A percentile compares a stretch with the other conserved stretches of the same genome.
phyloP scores from a whole-genome alignment of 2,329 filamentous ascomycete genomes.

The Fusarium sp. region DNA sequence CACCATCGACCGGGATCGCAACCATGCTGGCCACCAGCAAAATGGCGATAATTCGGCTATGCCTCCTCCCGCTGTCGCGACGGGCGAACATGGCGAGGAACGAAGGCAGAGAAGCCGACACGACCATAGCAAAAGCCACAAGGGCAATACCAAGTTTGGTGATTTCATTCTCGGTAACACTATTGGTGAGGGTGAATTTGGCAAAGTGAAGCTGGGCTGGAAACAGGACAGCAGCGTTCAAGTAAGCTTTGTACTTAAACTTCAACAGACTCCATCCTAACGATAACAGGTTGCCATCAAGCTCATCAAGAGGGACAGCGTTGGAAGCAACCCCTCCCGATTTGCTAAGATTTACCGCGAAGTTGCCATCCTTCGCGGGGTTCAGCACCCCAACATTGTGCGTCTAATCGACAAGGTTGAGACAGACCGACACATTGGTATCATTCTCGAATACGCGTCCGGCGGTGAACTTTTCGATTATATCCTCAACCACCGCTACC shows the following conservation, averaged over 20 bases:
- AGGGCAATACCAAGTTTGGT: constrained; percentile 83
- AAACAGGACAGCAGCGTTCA: constrained; percentile 93
- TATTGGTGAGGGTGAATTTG: constrained; percentile 96
- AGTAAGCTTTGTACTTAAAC: constrained; percentile 54
- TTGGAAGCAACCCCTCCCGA: constrained; percentile 88
- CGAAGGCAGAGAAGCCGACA: constrained; percentile 67
- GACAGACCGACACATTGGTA: constrained; percentile 95
- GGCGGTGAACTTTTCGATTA: constrained; percentile 98
- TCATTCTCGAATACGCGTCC: constrained; percentile 97
- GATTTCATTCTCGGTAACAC: constrained; percentile 97
- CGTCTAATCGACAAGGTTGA: constrained; percentile 98
- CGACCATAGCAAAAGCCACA: constrained; percentile 67
- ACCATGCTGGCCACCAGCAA: constrained; percentile 43
- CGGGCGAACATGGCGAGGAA: constrained; percentile 58
- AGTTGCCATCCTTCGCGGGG: constrained; percentile 87
- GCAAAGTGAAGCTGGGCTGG: constrained; percentile 98
- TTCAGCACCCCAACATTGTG: constrained; percentile 97
- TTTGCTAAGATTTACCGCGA: constrained; percentile 98
- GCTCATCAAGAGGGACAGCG: constrained; percentile 89
- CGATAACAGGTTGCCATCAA: constrained; percentile 87
- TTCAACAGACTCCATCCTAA: constrained; percentile 21
- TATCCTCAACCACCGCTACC: constrained; percentile 94
- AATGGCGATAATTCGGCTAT: constrained; percentile 56
- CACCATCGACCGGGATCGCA: constrained; percentile 46
- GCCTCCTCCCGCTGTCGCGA: constrained; percentile 57